Evolutionary conservation across 495 filamentous ascomycete genomes (phyloP).

Genomic region (Podospora didyma): DNA sequence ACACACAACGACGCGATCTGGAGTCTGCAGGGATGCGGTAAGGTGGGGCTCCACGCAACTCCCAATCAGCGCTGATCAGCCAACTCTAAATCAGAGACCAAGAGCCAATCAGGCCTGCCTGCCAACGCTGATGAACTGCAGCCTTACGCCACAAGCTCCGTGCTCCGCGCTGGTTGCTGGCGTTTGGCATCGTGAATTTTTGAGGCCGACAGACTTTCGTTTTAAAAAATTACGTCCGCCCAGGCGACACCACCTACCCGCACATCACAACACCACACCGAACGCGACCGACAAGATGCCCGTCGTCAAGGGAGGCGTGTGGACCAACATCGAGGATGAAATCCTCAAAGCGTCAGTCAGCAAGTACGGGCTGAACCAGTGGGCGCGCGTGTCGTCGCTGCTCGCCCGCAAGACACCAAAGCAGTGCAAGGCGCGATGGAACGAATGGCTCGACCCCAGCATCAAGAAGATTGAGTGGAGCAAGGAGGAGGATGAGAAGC

Average conservation of each 20-base stretch:
- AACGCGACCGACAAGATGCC: slow-evolving; percentile 60
- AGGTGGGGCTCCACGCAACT: neutral
- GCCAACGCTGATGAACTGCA: neutral
- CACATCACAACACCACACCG: neutral
- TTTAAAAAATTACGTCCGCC: neutral
- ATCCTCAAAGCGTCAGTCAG: slow-evolving; percentile 95
- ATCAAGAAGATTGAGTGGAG: slow-evolving; percentile 99
- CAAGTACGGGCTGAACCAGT: slow-evolving; percentile 97
- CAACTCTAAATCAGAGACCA: neutral
- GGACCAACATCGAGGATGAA: slow-evolving; percentile 79
- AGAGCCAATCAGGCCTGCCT: neutral
- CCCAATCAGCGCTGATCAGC: neutral
- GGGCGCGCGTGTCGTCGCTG: slow-evolving; percentile 96
- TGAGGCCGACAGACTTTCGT: neutral
- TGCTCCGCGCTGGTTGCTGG: neutral
- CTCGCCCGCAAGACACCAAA: slow-evolving; percentile 97
- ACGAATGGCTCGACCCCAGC: slow-evolving; percentile 95
- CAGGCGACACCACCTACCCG: neutral
- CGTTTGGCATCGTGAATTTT: neutral
- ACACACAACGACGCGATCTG: neutral
- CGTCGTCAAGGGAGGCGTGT: slow-evolving; percentile 97
- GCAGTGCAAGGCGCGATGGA: slow-evolving; percentile 98
- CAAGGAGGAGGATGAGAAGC: slow-evolving; percentile 96
- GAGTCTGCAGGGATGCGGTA: neutral
- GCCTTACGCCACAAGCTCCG: neutral